Percentiles rank a stretch among this genome's conserved stretches.
phyloP scores from a whole-genome alignment of 495 filamentous ascomycete genomes.

The Immersiella caudata region DNA sequence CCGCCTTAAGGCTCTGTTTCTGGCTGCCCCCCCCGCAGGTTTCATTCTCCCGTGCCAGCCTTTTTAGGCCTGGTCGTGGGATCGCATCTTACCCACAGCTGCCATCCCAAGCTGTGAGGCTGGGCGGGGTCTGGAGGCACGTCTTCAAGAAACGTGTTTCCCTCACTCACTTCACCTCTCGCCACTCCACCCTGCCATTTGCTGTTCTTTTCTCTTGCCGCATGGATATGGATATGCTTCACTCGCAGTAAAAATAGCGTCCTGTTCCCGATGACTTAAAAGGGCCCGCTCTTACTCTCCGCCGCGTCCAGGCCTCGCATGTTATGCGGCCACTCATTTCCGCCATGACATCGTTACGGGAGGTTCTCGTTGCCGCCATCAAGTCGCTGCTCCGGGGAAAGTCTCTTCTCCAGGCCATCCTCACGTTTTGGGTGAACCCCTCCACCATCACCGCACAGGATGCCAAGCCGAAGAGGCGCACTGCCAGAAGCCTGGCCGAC shows the following conservation, averaged over 20 bases:
- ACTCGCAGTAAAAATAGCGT: conserved; percentile 6
- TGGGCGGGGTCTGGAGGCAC: conserved; percentile 2
- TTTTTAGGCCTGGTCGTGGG: conserved; percentile 30
- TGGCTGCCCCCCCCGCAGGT: conserved; percentile 28
- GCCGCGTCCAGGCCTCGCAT: conserved; percentile 27
- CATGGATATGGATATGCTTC: conserved; percentile 15
- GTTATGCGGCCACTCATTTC: conserved; percentile 51
- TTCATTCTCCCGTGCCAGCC: conserved; percentile 37
- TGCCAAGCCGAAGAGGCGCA: conserved; percentile 26
- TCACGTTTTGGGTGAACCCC: conserved; percentile 53
- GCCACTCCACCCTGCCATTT: conserved; percentile 11
- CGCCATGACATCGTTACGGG: conserved; percentile 51
- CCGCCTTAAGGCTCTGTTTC: conserved; percentile 21
- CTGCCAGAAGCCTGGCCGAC: conserved; percentile 22
- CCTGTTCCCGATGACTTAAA: conserved; percentile 31
- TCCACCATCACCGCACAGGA: conserved; percentile 40
- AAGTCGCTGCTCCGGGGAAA: conserved; percentile 55
- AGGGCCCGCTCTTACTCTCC: conserved; percentile 13
- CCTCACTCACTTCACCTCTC: not conserved
- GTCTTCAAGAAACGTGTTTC: conserved; percentile 10
- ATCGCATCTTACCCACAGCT: not conserved
- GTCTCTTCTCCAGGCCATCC: conserved; percentile 53
- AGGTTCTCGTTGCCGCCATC: conserved; percentile 45
- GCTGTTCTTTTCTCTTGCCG: not conserved
- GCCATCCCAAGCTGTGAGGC: conserved; percentile 3